Evolutionary conservation across 2,329 filamentous ascomycete genomes (phyloP).

Genomic region (Thelonectria rubi): DNA sequence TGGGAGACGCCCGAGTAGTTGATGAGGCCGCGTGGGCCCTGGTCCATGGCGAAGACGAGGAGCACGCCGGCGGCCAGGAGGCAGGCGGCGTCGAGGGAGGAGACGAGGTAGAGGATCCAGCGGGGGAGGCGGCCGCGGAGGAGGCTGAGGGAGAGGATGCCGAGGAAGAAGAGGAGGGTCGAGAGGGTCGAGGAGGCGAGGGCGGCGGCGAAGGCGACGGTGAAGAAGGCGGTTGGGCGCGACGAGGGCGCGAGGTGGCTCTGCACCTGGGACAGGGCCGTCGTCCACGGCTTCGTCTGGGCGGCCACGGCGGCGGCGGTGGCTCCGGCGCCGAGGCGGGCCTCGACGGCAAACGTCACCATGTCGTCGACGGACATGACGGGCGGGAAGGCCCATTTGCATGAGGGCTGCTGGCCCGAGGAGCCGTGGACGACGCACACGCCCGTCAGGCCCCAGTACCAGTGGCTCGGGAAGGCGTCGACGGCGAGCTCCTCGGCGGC

Average conservation of each 20-base stretch:
- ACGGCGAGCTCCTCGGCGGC: constrained; percentile 18
- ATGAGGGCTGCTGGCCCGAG: constrained; percentile 4
- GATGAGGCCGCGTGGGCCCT: constrained; percentile 27
- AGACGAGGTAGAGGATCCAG: constrained; percentile 26
- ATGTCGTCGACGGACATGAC: constrained; percentile 19
- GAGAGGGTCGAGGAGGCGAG: constrained; percentile 25
- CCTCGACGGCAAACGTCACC: constrained; percentile 20
- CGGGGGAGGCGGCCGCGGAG: constrained; percentile 16
- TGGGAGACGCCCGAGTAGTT: constrained; percentile 23
- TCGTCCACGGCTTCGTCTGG: constrained; percentile 20
- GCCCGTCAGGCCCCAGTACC: constrained; percentile 32
- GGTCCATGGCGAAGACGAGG: constrained; percentile 28
- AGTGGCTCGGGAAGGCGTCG: constrained; percentile 23
- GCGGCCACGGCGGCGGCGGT: constrained; percentile 3
- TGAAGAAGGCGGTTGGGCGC: constrained; percentile 18
- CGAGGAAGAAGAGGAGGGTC: constrained; percentile 20
- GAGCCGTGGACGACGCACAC: constrained; percentile 14
- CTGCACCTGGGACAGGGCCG: constrained; percentile 21
- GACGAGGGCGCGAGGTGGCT: constrained; percentile 13
- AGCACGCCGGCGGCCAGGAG: constrained; percentile 25
- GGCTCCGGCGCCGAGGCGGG: neutral
- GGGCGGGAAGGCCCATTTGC: constrained; percentile 24
- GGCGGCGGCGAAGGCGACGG: constrained; percentile 18
- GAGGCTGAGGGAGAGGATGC: constrained; percentile 21
- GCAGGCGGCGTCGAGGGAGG: constrained; percentile 19